These are phyloP conservation scores for Talaromyces ruber DNA, from an alignment of 495 filamentous ascomycete species.

Conservation along the genomic window DNA sequence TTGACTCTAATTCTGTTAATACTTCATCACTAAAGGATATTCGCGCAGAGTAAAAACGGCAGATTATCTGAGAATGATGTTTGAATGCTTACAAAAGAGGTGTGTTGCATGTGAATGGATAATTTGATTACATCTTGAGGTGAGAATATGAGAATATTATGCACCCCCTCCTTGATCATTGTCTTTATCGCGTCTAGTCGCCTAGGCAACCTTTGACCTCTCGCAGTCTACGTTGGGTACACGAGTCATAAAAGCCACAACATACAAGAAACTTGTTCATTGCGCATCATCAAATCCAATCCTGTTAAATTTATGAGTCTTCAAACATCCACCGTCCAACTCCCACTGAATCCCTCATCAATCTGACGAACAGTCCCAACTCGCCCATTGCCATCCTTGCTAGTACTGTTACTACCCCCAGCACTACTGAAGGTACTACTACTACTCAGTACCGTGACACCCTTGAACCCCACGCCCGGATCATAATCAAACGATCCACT, in stretches of 20 bases:
- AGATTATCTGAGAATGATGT: neutral
- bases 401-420: neutral
- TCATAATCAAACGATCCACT: conserved; percentile 1
- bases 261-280: neutral
- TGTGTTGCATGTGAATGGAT: neutral
- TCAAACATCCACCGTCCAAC: neutral
- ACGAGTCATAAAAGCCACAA: neutral
- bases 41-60: neutral
- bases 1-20: neutral
- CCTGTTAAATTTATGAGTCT: neutral
- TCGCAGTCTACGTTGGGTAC: neutral
- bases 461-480: neutral
- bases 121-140: neutral
- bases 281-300: neutral
- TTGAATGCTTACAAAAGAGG: neutral
- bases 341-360: neutral
- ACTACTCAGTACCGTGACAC: neutral
- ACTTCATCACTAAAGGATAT: neutral
- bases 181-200: no score
- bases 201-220: neutral
- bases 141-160: neutral
- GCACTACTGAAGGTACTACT: neutral
- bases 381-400: neutral
- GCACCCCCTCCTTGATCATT: neutral
- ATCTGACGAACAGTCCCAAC: neutral